Percentiles rank a stretch among this genome's conserved stretches.
Conservation (phyloP, 306 rosid species). For the Sindora glabra region DNA sequence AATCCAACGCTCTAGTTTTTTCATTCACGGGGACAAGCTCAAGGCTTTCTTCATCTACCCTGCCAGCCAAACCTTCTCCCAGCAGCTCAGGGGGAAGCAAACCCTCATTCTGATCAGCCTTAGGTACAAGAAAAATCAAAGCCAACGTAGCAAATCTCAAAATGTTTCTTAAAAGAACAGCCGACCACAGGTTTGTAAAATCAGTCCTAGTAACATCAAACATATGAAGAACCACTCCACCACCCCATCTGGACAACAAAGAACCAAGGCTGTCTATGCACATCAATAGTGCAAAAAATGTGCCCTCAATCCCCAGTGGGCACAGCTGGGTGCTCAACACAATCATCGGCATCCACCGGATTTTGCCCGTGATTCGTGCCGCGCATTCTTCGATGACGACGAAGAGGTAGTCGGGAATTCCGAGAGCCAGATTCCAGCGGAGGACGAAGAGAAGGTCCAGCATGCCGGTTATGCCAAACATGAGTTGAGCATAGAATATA, state of each 20-base stretch:
- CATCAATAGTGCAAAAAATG: conserved; percentile 64
- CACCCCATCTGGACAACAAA: conserved; percentile 48
- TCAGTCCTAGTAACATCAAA: conserved; percentile 53
- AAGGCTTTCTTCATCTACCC: conserved; percentile 35
- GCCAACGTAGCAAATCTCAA: conserved; percentile 44
- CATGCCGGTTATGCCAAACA: conserved; percentile 48
- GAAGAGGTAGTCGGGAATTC: conserved; percentile 57
- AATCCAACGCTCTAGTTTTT: conserved; percentile 16
- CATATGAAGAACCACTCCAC: conserved; percentile 47
- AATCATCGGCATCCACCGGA: conserved; percentile 75
- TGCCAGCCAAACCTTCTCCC: neutral
- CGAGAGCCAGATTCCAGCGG: conserved; percentile 51
- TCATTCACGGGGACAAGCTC: conserved; percentile 40
- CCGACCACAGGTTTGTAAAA: conserved; percentile 60
- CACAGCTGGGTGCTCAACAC: conserved; percentile 63
- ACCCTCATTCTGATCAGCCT: conserved; percentile 30
- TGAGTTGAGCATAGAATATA: conserved; percentile 53
- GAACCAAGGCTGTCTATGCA: conserved; percentile 60
- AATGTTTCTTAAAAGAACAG: conserved; percentile 36
- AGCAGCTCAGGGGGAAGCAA: conserved; percentile 37
- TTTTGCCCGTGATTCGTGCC: conserved; percentile 27
- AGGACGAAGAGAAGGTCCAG: conserved; percentile 54
- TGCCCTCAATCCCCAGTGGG: conserved; percentile 70
- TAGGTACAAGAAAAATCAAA: conserved; percentile 61
- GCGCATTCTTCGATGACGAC: conserved; percentile 54